Evolutionary conservation across 1,284 basidiomycete species (phyloP).

Genomic region (Calocybe gambosa): DNA sequence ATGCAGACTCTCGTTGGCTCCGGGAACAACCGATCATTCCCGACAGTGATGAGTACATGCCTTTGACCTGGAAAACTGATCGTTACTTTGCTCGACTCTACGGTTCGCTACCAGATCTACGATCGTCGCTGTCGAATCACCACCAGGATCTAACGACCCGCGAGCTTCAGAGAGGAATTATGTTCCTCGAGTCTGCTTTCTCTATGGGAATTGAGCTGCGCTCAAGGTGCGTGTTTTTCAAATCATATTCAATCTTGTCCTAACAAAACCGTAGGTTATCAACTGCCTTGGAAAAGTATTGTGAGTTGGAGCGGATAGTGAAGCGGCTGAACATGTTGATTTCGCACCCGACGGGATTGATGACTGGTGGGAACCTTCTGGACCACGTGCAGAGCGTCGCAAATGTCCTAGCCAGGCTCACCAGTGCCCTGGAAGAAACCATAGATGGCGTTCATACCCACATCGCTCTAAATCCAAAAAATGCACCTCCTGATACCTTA

Average conservation of each 20-base stretch:
- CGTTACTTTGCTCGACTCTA: conserved; percentile 71
- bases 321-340: conserved; percentile 25
- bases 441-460: conserved; percentile 28
- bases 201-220: conserved; percentile 52
- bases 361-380: conserved; percentile 24
- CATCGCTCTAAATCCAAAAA: conserved; percentile 25
- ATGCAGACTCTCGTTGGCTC: conserved; percentile 63
- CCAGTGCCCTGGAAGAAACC: conserved; percentile 37
- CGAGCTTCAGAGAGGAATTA: conserved; percentile 78
- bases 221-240: conserved; percentile 31
- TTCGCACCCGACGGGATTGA: conserved; percentile 19
- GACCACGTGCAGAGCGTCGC: conserved; percentile 26
- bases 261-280: conserved; percentile 32
- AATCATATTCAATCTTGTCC: background rate
- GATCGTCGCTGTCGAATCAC: conserved; percentile 63
- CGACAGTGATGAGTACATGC: conserved; percentile 11
- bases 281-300: conserved; percentile 20
- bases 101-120: conserved; percentile 64
- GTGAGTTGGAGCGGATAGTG: conserved; percentile 21
- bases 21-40: conserved; percentile 52
- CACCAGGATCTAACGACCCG: conserved; percentile 79
- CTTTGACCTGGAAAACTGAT: conserved; percentile 42
- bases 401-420: conserved; percentile 29
- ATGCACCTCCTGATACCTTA: conserved; percentile 22
- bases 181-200: conserved; percentile 77